A percentile compares a stretch with the other conserved stretches of the same genome.
Evolutionary conservation across 768 basidiomycete genomes (phyloP).

Genomic region (Cyclocybe cylindracea): DNA sequence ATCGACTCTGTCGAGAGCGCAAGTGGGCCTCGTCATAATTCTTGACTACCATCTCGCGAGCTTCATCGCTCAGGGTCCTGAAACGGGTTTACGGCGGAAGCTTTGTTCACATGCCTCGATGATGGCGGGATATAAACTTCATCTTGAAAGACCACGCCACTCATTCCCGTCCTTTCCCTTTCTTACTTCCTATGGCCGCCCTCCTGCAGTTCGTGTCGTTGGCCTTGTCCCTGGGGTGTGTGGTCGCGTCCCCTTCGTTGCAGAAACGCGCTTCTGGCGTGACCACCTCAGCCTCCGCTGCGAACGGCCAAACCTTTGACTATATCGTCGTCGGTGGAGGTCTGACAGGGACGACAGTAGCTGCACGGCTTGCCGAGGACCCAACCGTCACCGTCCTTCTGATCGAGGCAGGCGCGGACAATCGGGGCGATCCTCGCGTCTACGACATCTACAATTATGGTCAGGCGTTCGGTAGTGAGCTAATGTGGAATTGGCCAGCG

Average conservation of each 20-base stretch:
- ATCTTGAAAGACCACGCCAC: not conserved
- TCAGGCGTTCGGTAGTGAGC: constrained; percentile 37
- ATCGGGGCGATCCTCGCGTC: constrained; percentile 42
- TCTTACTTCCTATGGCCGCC: constrained; percentile 2
- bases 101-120: not conserved
- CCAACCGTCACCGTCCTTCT: constrained; percentile 42
- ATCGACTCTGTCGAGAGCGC: no score
- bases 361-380: constrained; percentile 48
- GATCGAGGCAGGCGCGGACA: constrained; percentile 53
- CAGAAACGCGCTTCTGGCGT: constrained; percentile 33
- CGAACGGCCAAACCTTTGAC: constrained; percentile 39
- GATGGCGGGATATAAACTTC: not conserved
- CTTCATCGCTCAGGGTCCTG: not conserved
- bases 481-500: constrained; percentile 50
- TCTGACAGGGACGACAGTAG: constrained; percentile 49
- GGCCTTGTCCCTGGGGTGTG: constrained; percentile 8
- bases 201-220: constrained; percentile 5
- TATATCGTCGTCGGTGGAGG: constrained; percentile 49
- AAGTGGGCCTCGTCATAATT: no score
- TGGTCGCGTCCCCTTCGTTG: constrained; percentile 19
- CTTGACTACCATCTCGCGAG: no score
- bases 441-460: constrained; percentile 48
- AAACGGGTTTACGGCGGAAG: not conserved
- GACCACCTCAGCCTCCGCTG: constrained; percentile 29
- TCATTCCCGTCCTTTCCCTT: not conserved